phyloP scores from a whole-genome alignment of 192 early-diverging fungal genomes.

The Chytriomyces sp. region DNA sequence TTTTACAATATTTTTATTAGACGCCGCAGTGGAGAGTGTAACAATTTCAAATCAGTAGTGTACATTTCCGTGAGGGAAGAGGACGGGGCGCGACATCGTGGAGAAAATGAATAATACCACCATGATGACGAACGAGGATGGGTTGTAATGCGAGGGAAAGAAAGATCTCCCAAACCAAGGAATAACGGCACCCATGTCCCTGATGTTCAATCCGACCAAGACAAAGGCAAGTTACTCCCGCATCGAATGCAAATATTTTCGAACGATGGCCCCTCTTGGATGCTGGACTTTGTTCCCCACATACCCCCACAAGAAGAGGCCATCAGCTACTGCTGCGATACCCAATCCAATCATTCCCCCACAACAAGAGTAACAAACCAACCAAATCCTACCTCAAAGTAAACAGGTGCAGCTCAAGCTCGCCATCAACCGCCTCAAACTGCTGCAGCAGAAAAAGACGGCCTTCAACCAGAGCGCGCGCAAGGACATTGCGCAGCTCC shows the following conservation, averaged over 20 bases:
- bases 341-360: not conserved
- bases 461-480: conserved; percentile 72
- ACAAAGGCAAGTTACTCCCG: not conserved
- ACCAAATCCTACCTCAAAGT: not conserved
- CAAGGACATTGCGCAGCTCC: conserved; percentile 77
- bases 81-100: no score
- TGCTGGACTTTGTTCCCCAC: not conserved
- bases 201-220: conserved; percentile 6
- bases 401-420: conserved; percentile 87
- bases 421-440: conserved; percentile 81
- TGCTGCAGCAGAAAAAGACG: conserved; percentile 86
- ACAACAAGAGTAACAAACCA: not conserved
- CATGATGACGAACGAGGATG: no score
- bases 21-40: no score
- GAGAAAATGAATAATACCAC: no score
- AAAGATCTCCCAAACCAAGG: no score
- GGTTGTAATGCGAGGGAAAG: no score
- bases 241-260: not conserved
- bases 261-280: not conserved
- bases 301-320: not conserved
- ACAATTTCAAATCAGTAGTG: no score
- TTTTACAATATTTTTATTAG: no score
- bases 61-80: no score
- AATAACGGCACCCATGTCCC: no score
- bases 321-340: not conserved